phyloP scores from a whole-genome alignment of 352 stramenopile species.

The Phytophthora lateralis region DNA sequence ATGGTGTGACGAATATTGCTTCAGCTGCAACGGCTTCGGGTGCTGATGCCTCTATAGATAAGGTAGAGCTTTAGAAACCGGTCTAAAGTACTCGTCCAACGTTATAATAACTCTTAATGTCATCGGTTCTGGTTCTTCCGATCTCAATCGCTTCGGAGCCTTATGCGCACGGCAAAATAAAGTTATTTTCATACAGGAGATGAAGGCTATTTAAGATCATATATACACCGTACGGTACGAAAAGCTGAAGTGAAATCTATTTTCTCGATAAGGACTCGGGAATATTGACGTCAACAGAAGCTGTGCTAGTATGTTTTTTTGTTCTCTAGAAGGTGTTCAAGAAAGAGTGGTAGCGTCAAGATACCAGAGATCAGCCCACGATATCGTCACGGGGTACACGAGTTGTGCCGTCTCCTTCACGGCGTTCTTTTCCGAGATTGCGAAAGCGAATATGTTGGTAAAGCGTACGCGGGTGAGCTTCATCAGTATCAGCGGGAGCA shows the following conservation, averaged over 20 bases:
- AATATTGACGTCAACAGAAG: too few relatives aligned
- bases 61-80: neutral
- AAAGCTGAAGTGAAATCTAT: too few relatives aligned
- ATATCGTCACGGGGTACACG: conserved; percentile 38
- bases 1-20: neutral
- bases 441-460: conserved; percentile 40
- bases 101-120: too few relatives aligned
- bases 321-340: conserved; percentile 1
- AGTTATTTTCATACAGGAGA: too few relatives aligned
- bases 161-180: neutral
- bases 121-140: too few relatives aligned
- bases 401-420: conserved; percentile 34
- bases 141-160: neutral
- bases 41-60: neutral
- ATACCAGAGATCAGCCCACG: conserved; percentile 27
- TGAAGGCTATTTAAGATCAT: too few relatives aligned
- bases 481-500: conserved; percentile 40
- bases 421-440: conserved; percentile 14
- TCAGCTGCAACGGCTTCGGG: neutral
- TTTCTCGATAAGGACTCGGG: too few relatives aligned
- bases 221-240: too few relatives aligned
- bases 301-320: neutral
- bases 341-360: conserved; percentile 26
- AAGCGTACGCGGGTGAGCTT: conserved; percentile 41
- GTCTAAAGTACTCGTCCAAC: too few relatives aligned